phyloP scores from a whole-genome alignment of 176 grass and related monocot genomes.

The maize (Zea mays) region DNA sequence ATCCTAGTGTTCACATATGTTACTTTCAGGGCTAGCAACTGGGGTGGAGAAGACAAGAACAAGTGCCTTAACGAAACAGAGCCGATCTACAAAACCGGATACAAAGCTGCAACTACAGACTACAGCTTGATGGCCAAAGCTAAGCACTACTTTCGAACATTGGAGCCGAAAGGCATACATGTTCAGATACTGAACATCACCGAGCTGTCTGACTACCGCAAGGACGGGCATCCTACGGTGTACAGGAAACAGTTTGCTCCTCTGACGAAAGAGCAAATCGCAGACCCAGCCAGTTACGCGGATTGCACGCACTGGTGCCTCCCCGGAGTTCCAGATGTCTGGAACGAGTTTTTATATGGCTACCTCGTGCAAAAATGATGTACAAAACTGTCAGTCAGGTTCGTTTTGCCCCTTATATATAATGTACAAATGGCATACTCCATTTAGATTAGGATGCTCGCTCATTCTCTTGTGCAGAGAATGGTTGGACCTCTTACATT shows the following conservation, averaged over 20 bases:
- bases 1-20: not conserved
- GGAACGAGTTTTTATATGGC: constrained; percentile 68
- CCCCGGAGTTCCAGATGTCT: constrained; percentile 71
- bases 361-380: constrained; percentile 46
- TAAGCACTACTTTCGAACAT: constrained; percentile 14
- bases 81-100: constrained; percentile 43
- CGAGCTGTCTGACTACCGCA: constrained; percentile 64
- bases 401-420: not conserved
- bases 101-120: constrained; percentile 50
- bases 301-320: constrained; percentile 87
- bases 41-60: constrained; percentile 52
- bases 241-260: constrained; percentile 49
- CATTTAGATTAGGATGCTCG: constrained; percentile 8
- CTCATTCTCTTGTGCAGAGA: not conserved
- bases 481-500: not conserved
- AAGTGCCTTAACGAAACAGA: constrained; percentile 66
- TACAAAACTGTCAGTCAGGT: not conserved
- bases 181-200: constrained; percentile 80
- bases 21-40: constrained; percentile 59
- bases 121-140: constrained; percentile 61
- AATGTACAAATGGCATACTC: not conserved
- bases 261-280: constrained; percentile 46
- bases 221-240: constrained; percentile 67
- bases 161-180: constrained; percentile 50
- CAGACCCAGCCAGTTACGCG: constrained; percentile 50